These are phyloP conservation scores for Mycosphaerella sp. DNA, from an alignment of 2,329 filamentous ascomycete genomes.

Conservation along the genomic window DNA sequence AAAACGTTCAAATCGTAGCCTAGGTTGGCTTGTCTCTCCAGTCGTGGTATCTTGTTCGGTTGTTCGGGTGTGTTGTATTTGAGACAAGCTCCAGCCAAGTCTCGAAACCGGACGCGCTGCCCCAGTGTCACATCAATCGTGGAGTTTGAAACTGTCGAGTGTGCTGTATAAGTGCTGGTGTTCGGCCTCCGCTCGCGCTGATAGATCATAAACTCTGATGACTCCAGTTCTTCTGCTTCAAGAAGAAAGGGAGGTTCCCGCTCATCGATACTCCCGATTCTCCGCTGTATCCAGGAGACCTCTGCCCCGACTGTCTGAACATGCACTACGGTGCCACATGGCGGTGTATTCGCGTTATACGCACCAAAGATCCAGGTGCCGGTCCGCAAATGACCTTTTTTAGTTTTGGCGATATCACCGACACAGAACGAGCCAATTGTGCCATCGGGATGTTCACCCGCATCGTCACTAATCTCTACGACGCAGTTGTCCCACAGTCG, in stretches of 20 bases:
- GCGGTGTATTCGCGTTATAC: slow-evolving; percentile 45
- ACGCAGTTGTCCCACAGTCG: slow-evolving; percentile 48
- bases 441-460: slow-evolving; percentile 30
- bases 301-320: slow-evolving; percentile 42
- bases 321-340: slow-evolving; percentile 49
- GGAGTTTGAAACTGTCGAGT: slow-evolving; percentile 29
- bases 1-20: slow-evolving; percentile 56
- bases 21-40: slow-evolving; percentile 43
- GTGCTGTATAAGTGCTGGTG: background rate
- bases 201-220: slow-evolving; percentile 39
- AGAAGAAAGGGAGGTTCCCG: slow-evolving; percentile 25
- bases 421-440: slow-evolving; percentile 34
- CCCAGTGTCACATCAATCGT: slow-evolving; percentile 30
- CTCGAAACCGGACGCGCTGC: slow-evolving; percentile 48
- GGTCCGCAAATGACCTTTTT: slow-evolving; percentile 46
- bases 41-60: slow-evolving; percentile 39
- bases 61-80: slow-evolving; percentile 44
- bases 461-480: slow-evolving; percentile 46
- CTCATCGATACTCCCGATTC: slow-evolving; percentile 23
- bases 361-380: slow-evolving; percentile 49
- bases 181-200: slow-evolving; percentile 32
- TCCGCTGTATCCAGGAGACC: slow-evolving; percentile 48
- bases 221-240: slow-evolving; percentile 38
- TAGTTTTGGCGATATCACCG: slow-evolving; percentile 47
- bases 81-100: slow-evolving; percentile 44